Conservation (phyloP, 805 yeast species). For the Kodamaea sagamina region DNA sequence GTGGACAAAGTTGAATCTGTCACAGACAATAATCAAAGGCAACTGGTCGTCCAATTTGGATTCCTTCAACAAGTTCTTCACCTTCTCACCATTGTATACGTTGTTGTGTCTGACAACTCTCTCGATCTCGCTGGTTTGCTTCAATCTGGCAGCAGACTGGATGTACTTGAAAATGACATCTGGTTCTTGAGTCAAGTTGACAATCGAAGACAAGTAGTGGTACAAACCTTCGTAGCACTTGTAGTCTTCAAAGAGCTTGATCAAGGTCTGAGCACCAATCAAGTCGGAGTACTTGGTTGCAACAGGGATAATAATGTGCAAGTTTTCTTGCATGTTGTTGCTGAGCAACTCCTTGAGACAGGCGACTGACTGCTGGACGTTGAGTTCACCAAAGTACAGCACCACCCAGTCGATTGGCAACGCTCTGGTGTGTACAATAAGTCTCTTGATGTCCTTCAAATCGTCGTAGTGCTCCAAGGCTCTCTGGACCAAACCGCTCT, state of each 20-base stretch:
- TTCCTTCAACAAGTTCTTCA: constrained; percentile 94
- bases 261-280: constrained; percentile 81
- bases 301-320: constrained; percentile 93
- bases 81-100: constrained; percentile 95
- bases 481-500: constrained; percentile 93
- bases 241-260: constrained; percentile 91
- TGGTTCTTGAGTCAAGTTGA: constrained; percentile 88
- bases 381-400: constrained; percentile 86
- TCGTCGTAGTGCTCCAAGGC: constrained; percentile 96
- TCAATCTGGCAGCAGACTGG: constrained; percentile 87
- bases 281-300: constrained; percentile 95
- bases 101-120: constrained; percentile 92
- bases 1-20: constrained; percentile 86
- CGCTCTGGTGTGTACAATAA: constrained; percentile 80
- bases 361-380: constrained; percentile 88
- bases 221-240: constrained; percentile 91
- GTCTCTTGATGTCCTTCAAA: constrained; percentile 92
- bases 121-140: constrained; percentile 92
- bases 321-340: constrained; percentile 74
- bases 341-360: constrained; percentile 86
- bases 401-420: constrained; percentile 95
- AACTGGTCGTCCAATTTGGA: constrained; percentile 91
- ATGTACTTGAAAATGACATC: constrained; percentile 96
- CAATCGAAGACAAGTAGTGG: constrained; percentile 90
- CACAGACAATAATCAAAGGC: constrained; percentile 95